Evolutionary conservation across 257 asterid genomes (phyloP).

Genomic region (Solanum medicagineum): DNA sequence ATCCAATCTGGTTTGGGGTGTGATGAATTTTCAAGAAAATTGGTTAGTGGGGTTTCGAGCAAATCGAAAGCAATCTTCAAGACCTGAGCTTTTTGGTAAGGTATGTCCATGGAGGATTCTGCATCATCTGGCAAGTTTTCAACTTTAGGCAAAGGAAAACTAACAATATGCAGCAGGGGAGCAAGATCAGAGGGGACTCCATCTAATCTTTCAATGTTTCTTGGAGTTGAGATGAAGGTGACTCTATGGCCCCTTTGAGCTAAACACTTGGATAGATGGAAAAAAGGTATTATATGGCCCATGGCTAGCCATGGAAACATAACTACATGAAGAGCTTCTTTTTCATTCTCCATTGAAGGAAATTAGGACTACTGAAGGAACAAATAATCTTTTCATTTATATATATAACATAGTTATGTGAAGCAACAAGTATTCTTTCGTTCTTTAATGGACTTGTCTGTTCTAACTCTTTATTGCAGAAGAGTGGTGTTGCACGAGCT

Average conservation of each 20-base stretch:
- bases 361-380: neutral
- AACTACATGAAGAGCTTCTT: constrained; percentile 43
- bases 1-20: constrained; percentile 73
- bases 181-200: constrained; percentile 34
- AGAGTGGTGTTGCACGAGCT: too few species aligned
- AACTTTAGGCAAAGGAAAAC: constrained; percentile 39
- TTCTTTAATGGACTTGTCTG: too few species aligned
- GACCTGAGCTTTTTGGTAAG: constrained; percentile 48
- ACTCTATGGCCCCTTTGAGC: constrained; percentile 59
- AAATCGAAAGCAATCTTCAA: constrained; percentile 64
- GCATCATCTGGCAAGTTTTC: constrained; percentile 40
- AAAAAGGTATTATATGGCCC: constrained; percentile 78
- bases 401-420: too few species aligned
- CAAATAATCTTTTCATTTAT: neutral
- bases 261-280: constrained; percentile 38
- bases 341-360: constrained; percentile 33
- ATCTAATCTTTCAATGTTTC: constrained; percentile 50
- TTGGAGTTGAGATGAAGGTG: constrained; percentile 72
- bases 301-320: constrained; percentile 93
- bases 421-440: neutral
- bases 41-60: constrained; percentile 33
- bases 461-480: too few species aligned
- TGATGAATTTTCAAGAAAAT: constrained; percentile 32
- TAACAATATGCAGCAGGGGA: constrained; percentile 31
- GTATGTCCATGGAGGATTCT: constrained; percentile 88